Evolutionary conservation across 2,329 filamentous ascomycete species (phyloP), one percentile per base, ranked within the genome.

Genomic region (Cephalotrichum gorgonifer): DNA sequence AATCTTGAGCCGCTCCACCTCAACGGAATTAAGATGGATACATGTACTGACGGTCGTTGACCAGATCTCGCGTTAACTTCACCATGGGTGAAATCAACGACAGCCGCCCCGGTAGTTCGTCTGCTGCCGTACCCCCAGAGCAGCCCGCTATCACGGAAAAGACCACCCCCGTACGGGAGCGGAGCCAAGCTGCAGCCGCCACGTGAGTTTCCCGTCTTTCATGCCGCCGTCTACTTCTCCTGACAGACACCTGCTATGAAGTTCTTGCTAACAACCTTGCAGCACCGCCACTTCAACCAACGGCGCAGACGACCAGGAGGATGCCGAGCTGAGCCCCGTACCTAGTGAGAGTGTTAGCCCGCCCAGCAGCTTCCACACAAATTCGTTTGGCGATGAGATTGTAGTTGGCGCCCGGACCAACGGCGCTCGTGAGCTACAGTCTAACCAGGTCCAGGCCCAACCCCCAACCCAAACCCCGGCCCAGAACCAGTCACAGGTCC

Each of bases 351-450:
- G 60, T 15, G 60, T 57, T 39, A 71, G 67, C 50, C 64, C 62
- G 6, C 58, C 71, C 11, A 68, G 69, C 7, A 68, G 65, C 41
- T 60, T 66, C 38, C 60, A 66, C 54, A 62, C 68, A 22, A 67
- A 68, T 44, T 60, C 64, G 26, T 53, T 72, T 2, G 68, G 73
- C 49, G 75, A 78, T 55, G 74, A 78, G 56, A 78, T 78, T 44
- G 64, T 78, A 6, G 46, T 48, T 11, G 22, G 46, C 7, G 38
- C 46, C 25, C 46, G 27, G 14, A 22, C 25, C 20, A 48, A 48
- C 26, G 38, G 35, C 23, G 17, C n/a, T 7, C 35, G n/a, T 20
- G 35, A 39, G 11, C 7, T 20, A 9, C 17, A 17, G 6, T 11
- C 35, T 11, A 17, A 39, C 17, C 20, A 22, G n/a, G n/a, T n/a